Percentiles rank a stretch among this genome's conserved stretches.
These are phyloP conservation scores for Russula virescens DNA, from an alignment of 768 basidiomycete species.

Conservation along the genomic window DNA sequence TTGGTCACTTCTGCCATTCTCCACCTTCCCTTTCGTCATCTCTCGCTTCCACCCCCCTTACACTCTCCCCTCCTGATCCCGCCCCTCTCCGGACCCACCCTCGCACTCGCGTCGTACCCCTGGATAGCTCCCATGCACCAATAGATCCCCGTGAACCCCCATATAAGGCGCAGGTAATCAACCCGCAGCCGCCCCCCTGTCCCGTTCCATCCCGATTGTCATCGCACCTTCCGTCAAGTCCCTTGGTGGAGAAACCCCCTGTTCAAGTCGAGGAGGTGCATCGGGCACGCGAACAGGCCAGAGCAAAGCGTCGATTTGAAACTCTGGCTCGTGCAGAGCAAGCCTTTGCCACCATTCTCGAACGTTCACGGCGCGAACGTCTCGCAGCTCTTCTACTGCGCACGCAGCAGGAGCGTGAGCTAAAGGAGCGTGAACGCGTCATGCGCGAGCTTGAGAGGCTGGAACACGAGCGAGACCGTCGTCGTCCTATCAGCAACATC, in stretches of 20 bases:
- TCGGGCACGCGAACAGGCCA: conserved; percentile 10
- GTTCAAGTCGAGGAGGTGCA: not conserved
- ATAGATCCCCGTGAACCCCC: conserved; percentile 13
- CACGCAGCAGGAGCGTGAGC: conserved; percentile 11
- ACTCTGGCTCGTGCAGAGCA: conserved; percentile 15
- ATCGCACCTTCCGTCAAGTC: not conserved
- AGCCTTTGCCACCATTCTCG: conserved; percentile 11
- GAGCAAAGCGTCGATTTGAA: conserved; percentile 18
- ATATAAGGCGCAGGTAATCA: not conserved
- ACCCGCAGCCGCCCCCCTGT: conserved; percentile 3
- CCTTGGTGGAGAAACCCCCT: not conserved
- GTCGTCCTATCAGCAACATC: not conserved
- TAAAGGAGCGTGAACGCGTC: conserved; percentile 8
- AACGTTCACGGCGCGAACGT: conserved; percentile 23
- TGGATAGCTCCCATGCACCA: conserved; percentile 11
- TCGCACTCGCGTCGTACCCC: conserved; percentile 2
- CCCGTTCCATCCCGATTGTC: conserved; percentile 5
- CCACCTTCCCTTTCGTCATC: conserved; percentile 13
- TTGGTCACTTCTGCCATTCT: conserved; percentile 2
- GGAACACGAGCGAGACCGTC: conserved; percentile 14
- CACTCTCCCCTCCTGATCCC: conserved; percentile 21
- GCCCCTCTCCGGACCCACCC: conserved; percentile 3
- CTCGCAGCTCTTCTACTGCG: conserved; percentile 8
- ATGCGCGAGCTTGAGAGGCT: conserved; percentile 10
- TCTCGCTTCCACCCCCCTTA: conserved; percentile 5